Evolutionary conservation across 2,329 filamentous ascomycete species (phyloP).

Genomic region (Coniochaeta hoffmannii): DNA sequence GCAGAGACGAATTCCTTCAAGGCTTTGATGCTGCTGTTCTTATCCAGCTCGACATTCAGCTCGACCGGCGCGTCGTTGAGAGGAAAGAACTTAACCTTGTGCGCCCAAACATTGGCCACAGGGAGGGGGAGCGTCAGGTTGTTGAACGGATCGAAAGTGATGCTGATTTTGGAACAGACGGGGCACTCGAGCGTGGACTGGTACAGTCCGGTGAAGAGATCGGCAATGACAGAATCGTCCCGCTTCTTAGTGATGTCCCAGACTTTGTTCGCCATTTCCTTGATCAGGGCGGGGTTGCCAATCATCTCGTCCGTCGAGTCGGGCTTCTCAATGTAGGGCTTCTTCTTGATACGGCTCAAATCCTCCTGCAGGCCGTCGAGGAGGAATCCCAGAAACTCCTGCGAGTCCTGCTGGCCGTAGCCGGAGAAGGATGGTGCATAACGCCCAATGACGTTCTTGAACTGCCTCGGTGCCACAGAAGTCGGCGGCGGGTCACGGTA

Average conservation of each 20-base stretch:
- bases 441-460: conserved; percentile 75
- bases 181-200: conserved; percentile 96
- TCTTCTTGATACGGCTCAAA: conserved; percentile 85
- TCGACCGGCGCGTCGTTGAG: conserved; percentile 62
- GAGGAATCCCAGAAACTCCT: conserved; percentile 92
- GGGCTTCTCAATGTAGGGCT: conserved; percentile 95
- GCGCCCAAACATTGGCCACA: conserved; percentile 74
- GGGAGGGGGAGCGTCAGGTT: conserved; percentile 88
- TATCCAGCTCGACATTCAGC: conserved; percentile 73
- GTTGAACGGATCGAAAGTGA: conserved; percentile 97
- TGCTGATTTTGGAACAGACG: conserved; percentile 87
- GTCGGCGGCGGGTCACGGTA: conserved; percentile 60
- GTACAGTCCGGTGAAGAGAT: conserved; percentile 96
- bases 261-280: conserved; percentile 77
- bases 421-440: conserved; percentile 84
- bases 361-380: conserved; percentile 94
- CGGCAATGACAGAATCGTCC: conserved; percentile 91
- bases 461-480: conserved; percentile 71
- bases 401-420: conserved; percentile 93
- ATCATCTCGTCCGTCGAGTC: conserved; percentile 97
- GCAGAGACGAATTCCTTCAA: conserved; percentile 66
- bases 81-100: conserved; percentile 69
- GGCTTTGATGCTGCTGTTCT: conserved; percentile 60
- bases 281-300: conserved; percentile 69
- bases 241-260: conserved; percentile 88